Evolutionary conservation across 768 basidiomycete species (phyloP).

Genomic region (Tubosaeta sp.): DNA sequence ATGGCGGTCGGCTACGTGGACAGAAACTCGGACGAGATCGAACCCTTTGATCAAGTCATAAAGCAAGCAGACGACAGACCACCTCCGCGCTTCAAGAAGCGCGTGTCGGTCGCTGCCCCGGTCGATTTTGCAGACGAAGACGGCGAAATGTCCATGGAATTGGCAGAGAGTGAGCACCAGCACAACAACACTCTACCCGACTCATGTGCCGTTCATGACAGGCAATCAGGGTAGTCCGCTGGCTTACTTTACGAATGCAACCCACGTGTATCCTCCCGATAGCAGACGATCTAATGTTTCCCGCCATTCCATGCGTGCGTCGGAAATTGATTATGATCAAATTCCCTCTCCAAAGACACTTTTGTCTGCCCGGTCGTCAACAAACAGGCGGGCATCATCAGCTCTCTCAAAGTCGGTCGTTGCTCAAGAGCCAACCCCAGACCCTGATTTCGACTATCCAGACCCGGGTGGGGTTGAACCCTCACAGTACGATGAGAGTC

Average conservation of each 20-base stretch:
- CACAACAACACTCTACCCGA: not conserved
- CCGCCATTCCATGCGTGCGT: slow-evolving; percentile 47
- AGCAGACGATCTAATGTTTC: slow-evolving; percentile 36
- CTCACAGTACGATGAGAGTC: slow-evolving; percentile 20
- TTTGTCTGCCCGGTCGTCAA: slow-evolving; percentile 27
- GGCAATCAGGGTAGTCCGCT: slow-evolving; percentile 31
- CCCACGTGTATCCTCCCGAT: slow-evolving; percentile 37
- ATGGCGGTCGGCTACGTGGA: slow-evolving; percentile 64
- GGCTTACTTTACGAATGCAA: slow-evolving; percentile 34
- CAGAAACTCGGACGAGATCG: slow-evolving; percentile 76
- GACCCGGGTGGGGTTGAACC: slow-evolving; percentile 20
- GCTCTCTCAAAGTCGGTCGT: slow-evolving; percentile 28
- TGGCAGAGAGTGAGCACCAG: slow-evolving; percentile 58
- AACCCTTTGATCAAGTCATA: slow-evolving; percentile 73
- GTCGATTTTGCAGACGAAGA: slow-evolving; percentile 44
- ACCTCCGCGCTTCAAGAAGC: slow-evolving; percentile 54
- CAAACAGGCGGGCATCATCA: slow-evolving; percentile 35
- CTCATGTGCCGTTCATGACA: slow-evolving; percentile 8
- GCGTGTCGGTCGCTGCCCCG: slow-evolving; percentile 33
- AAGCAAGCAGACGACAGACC: slow-evolving; percentile 65
- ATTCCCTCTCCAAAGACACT: slow-evolving; percentile 55
- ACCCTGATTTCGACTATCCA: slow-evolving; percentile 24
- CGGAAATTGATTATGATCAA: slow-evolving; percentile 57
- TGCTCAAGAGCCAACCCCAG: slow-evolving; percentile 17
- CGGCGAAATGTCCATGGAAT: slow-evolving; percentile 76